phyloP scores from a whole-genome alignment of 305 asterid genomes.

The Coffea humblotiana region DNA sequence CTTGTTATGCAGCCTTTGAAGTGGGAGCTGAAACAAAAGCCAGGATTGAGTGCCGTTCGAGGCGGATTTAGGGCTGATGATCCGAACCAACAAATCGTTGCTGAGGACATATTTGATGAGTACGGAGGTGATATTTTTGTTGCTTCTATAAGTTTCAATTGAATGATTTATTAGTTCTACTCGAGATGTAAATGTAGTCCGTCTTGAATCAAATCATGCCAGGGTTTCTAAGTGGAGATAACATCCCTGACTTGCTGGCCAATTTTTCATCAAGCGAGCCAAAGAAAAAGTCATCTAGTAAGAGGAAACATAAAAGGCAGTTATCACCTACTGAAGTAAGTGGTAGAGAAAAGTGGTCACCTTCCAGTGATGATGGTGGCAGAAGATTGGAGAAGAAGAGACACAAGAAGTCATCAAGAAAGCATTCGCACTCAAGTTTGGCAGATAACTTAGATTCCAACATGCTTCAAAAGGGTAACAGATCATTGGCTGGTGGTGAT shows the following conservation, averaged over 20 bases:
- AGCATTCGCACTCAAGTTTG: slow-evolving; percentile 40
- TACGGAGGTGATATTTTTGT: slow-evolving; percentile 69
- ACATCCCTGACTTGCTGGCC: slow-evolving; percentile 67
- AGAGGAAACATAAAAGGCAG: slow-evolving; percentile 53
- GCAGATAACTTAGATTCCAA: slow-evolving; percentile 45
- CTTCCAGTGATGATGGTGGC: slow-evolving; percentile 42
- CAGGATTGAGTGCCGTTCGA: slow-evolving; percentile 92
- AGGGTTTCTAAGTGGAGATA: slow-evolving; percentile 77
- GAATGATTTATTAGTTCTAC: background rate
- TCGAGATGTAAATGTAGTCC: background rate
- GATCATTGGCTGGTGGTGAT: slow-evolving; percentile 40
- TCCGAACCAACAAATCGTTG: slow-evolving; percentile 98
- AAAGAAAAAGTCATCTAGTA: slow-evolving; percentile 51
- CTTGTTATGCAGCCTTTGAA: slow-evolving; percentile 70
- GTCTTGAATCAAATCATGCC: slow-evolving; percentile 20
- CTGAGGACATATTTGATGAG: slow-evolving; percentile 95
- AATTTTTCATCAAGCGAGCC: slow-evolving; percentile 54
- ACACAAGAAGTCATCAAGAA: slow-evolving; percentile 33
- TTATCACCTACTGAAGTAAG: slow-evolving; percentile 36
- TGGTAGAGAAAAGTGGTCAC: slow-evolving; percentile 34
- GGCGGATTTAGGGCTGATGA: slow-evolving; percentile 83
- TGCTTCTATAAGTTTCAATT: background rate
- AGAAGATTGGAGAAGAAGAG: slow-evolving; percentile 41
- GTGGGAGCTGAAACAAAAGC: slow-evolving; percentile 96
- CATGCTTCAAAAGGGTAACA: slow-evolving; percentile 29